A percentile compares a stretch with the other conserved stretches of the same genome.
Evolutionary conservation across 2,329 filamentous ascomycete species (phyloP).

Genomic region (Colletotrichum noveboracense): DNA sequence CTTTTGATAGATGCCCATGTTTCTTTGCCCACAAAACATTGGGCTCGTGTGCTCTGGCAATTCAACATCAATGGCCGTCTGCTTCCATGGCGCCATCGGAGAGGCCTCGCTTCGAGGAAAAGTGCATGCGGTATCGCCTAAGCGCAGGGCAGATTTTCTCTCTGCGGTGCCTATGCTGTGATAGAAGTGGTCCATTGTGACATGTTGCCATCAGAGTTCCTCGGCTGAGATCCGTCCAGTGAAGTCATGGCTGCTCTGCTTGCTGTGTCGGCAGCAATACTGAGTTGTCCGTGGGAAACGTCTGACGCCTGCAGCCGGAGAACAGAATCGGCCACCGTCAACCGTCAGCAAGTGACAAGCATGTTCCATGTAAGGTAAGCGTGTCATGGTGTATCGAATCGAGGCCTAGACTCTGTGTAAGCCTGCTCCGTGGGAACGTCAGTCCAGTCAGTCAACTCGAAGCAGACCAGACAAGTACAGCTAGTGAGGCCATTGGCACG

Average conservation of each 20-base stretch:
- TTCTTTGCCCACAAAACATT: not conserved
- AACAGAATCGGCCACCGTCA: not conserved
- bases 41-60: not conserved
- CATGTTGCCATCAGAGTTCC: not conserved
- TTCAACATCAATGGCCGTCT: not conserved
- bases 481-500: not conserved
- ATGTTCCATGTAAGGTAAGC: not conserved
- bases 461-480: not conserved
- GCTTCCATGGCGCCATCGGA: not conserved
- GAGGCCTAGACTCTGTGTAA: not conserved
- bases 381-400: not conserved
- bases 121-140: not conserved
- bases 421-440: not conserved
- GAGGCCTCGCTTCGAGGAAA: not conserved
- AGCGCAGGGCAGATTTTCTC: not conserved
- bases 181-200: not conserved
- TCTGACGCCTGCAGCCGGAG: not conserved
- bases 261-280: not conserved
- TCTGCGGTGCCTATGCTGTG: not conserved
- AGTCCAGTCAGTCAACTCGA: not conserved
- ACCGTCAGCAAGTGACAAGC: not conserved
- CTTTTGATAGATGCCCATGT: not conserved
- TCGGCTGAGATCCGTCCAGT: not conserved
- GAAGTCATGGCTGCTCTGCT: not conserved
- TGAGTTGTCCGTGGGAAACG: not conserved